Evolutionary conservation across 805 yeast species (phyloP).

Genomic region (Suhomyces faveliae): DNA sequence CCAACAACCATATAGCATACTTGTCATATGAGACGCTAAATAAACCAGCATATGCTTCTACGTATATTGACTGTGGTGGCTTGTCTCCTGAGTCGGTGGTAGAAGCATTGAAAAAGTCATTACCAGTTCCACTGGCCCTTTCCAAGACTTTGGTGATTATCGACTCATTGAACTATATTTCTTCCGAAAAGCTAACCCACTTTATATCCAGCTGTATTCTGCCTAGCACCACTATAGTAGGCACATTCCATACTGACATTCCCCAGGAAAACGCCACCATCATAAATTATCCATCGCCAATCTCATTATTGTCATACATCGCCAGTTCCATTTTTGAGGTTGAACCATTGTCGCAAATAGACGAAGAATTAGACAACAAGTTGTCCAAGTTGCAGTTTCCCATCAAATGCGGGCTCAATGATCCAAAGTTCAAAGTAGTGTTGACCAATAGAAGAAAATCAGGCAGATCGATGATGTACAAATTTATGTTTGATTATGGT

Average conservation of each 20-base stretch:
- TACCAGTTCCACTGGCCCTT: slow-evolving; percentile 8
- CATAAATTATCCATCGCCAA: slow-evolving; percentile 51
- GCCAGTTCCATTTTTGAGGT: slow-evolving; percentile 74
- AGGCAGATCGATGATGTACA: slow-evolving; percentile 68
- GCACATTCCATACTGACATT: slow-evolving; percentile 35
- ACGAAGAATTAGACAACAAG: slow-evolving; percentile 48
- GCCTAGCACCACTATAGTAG: slow-evolving; percentile 33
- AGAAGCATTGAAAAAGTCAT: slow-evolving; percentile 21
- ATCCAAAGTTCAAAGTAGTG: slow-evolving; percentile 42
- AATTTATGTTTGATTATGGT: slow-evolving; percentile 50
- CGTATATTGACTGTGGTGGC: slow-evolving; percentile 46
- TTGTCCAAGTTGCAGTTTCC: slow-evolving; percentile 48
- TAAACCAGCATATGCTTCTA: slow-evolving; percentile 48
- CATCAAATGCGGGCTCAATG: slow-evolving; percentile 44
- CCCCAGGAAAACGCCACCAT: slow-evolving; percentile 39
- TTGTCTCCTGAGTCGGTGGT: slow-evolving; percentile 17
- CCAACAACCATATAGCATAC: slow-evolving; percentile 43
- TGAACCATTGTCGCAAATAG: slow-evolving; percentile 41
- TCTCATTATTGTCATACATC: slow-evolving; percentile 59
- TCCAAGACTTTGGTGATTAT: slow-evolving; percentile 50
- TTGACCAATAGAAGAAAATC: slow-evolving; percentile 77
- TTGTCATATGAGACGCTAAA: slow-evolving; percentile 68
- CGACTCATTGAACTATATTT: slow-evolving; percentile 67
- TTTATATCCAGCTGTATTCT: slow-evolving; percentile 48
- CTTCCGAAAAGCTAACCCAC: slow-evolving; percentile 43